Evolutionary conservation across 2,329 filamentous ascomycete species (phyloP).

Genomic region (Botryosphaeria dothidea): DNA sequence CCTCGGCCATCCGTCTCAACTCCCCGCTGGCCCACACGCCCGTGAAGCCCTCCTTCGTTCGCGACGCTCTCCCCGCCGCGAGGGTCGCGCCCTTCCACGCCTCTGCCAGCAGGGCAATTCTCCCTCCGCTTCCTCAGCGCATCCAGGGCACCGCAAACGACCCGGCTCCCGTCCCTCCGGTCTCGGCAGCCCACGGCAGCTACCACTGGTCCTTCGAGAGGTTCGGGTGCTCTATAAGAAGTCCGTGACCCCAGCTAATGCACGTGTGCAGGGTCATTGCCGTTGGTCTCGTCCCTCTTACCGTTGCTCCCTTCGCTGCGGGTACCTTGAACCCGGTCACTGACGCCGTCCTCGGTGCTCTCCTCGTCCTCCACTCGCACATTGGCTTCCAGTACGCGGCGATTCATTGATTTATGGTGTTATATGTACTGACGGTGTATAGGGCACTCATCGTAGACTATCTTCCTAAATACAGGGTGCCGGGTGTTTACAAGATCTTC

Average conservation of each 20-base stretch:
- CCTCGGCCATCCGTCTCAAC: slow-evolving; percentile 36
- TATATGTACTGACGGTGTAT: not conserved
- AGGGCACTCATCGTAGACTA: slow-evolving; percentile 85
- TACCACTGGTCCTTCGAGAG: slow-evolving; percentile 99
- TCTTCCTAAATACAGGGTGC: slow-evolving; percentile 71
- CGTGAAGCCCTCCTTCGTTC: slow-evolving; percentile 42
- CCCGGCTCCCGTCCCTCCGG: slow-evolving; percentile 70
- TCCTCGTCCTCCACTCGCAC: slow-evolving; percentile 89
- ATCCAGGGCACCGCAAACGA: slow-evolving; percentile 85
- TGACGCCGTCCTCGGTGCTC: slow-evolving; percentile 81
- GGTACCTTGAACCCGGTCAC: slow-evolving; percentile 86
- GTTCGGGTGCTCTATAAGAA: slow-evolving; percentile 37
- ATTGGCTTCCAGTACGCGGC: slow-evolving; percentile 79
- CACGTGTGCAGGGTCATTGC: slow-evolving; percentile 64
- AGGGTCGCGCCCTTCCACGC: slow-evolving; percentile 83
- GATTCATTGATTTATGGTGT: not conserved
- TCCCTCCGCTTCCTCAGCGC: slow-evolving; percentile 85
- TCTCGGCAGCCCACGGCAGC: slow-evolving; percentile 80
- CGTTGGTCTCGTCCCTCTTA: slow-evolving; percentile 79
- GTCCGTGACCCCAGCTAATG: not conserved
- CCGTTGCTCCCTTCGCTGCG: slow-evolving; percentile 86
- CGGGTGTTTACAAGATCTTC: slow-evolving; percentile 65
- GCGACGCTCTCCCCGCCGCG: slow-evolving; percentile 42
- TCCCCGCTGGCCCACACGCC: slow-evolving; percentile 36
- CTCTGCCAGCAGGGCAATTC: slow-evolving; percentile 70